Evolutionary conservation across 2,329 filamentous ascomycete genomes (phyloP).

Genomic region (Apiospora malaysiana): DNA sequence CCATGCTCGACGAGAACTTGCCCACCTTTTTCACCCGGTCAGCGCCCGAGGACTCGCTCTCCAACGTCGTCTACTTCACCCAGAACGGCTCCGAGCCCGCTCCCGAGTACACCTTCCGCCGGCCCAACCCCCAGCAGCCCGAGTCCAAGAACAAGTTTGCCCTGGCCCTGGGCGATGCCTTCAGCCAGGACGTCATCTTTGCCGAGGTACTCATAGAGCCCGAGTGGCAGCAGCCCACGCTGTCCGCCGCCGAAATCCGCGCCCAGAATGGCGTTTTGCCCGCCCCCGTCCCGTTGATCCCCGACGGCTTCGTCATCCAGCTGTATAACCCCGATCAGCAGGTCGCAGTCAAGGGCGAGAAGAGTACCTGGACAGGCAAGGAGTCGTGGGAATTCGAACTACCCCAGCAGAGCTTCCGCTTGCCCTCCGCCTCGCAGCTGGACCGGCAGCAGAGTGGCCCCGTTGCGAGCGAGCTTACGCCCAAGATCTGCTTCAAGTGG

Average conservation of each 20-base stretch:
- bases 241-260: constrained; percentile 82
- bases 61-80: constrained; percentile 64
- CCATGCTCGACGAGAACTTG: constrained; percentile 94
- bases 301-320: constrained; percentile 80
- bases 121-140: constrained; percentile 73
- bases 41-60: constrained; percentile 57
- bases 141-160: constrained; percentile 84
- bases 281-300: constrained; percentile 74
- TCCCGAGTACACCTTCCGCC: constrained; percentile 80
- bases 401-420: constrained; percentile 82
- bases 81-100: constrained; percentile 81
- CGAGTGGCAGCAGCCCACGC: constrained; percentile 81
- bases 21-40: constrained; percentile 69
- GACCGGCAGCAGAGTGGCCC: constrained; percentile 75
- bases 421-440: constrained; percentile 78
- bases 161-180: constrained; percentile 82
- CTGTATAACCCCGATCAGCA: constrained; percentile 94
- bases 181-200: constrained; percentile 80
- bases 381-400: constrained; percentile 92
- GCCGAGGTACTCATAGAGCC: constrained; percentile 86
- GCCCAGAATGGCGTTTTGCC: constrained; percentile 70
- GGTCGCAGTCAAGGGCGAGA: constrained; percentile 71
- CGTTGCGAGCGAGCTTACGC: constrained; percentile 58
- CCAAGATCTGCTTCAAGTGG: constrained; percentile 86
- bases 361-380: constrained; percentile 79